Evolutionary conservation across 78 protist genomes (phyloP).

Genomic region (Polysphondylium violaceum): DNA sequence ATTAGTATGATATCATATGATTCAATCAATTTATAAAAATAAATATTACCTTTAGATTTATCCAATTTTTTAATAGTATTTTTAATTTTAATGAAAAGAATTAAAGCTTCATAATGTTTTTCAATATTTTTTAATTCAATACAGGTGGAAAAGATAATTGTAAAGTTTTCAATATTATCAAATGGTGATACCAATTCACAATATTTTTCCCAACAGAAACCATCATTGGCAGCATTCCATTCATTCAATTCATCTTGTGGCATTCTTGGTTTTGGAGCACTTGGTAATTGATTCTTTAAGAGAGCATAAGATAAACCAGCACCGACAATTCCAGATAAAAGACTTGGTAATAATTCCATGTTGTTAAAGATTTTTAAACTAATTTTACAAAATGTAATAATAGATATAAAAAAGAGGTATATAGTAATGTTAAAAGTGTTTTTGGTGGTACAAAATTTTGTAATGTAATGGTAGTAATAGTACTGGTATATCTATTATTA

Average conservation of each 20-base stretch:
- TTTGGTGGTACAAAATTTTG: no score
- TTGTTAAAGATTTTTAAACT: no score
- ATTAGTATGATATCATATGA: not conserved
- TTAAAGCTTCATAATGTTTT: slow-evolving; percentile 10
- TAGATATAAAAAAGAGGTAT: no score
- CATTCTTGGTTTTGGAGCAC: not conserved
- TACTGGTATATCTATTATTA: no score
- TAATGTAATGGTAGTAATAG: no score
- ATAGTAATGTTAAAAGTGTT: no score
- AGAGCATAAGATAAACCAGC: slow-evolving; percentile 5
- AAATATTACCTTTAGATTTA: not conserved
- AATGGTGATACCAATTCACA: not conserved
- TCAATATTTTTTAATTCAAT: not conserved
- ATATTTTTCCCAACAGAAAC: slow-evolving; percentile 14
- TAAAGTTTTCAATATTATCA: not conserved
- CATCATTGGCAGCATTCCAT: slow-evolving; percentile 23
- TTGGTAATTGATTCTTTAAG: not conserved
- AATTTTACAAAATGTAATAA: no score
- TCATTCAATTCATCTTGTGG: slow-evolving; percentile 12
- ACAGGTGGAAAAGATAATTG: not conserved
- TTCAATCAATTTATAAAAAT: not conserved
- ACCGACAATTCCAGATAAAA: no score
- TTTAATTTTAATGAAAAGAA: not conserved
- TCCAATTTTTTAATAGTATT: slow-evolving; percentile 3
- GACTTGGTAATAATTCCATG: no score